Percentiles rank a stretch among this genome's conserved stretches.
Evolutionary conservation across 306 rosid genomes (phyloP).

Genomic region (Rubus idaeus): DNA sequence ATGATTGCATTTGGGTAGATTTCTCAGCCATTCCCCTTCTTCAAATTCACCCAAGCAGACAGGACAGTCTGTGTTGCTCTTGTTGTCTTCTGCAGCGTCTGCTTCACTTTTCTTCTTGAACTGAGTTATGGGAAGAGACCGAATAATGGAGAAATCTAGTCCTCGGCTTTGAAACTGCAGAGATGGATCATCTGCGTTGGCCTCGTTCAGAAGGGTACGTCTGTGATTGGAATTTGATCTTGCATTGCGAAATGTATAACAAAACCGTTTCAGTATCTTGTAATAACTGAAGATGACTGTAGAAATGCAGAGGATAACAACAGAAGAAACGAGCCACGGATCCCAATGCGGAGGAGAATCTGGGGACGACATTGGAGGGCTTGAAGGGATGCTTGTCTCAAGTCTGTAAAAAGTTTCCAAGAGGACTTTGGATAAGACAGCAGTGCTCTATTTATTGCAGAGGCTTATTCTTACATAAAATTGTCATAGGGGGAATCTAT

Average conservation of each 20-base stretch:
- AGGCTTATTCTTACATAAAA: neutral
- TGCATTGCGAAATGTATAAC: neutral
- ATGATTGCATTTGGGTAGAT: slow-evolving; percentile 43
- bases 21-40: slow-evolving; percentile 52
- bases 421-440: neutral
- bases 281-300: slow-evolving; percentile 23
- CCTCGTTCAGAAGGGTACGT: slow-evolving; percentile 13
- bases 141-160: slow-evolving; percentile 22
- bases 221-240: slow-evolving; percentile 23
- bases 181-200: slow-evolving; percentile 27
- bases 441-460: neutral
- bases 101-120: slow-evolving; percentile 41
- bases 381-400: slow-evolving; percentile 24
- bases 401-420: slow-evolving; percentile 5
- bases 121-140: slow-evolving; percentile 37
- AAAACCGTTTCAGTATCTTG: slow-evolving; percentile 10
- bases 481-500: neutral
- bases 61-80: slow-evolving; percentile 37
- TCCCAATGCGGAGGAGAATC: neutral
- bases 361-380: neutral
- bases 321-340: neutral
- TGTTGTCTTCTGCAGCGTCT: slow-evolving; percentile 16
- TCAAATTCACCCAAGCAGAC: slow-evolving; percentile 63
- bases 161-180: slow-evolving; percentile 39
- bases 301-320: slow-evolving; percentile 10